A percentile compares a stretch with the other conserved stretches of the same genome.
These are phyloP conservation scores for Gentiana dahurica DNA, from an alignment of 257 asterid genomes.

Conservation along the genomic window DNA sequence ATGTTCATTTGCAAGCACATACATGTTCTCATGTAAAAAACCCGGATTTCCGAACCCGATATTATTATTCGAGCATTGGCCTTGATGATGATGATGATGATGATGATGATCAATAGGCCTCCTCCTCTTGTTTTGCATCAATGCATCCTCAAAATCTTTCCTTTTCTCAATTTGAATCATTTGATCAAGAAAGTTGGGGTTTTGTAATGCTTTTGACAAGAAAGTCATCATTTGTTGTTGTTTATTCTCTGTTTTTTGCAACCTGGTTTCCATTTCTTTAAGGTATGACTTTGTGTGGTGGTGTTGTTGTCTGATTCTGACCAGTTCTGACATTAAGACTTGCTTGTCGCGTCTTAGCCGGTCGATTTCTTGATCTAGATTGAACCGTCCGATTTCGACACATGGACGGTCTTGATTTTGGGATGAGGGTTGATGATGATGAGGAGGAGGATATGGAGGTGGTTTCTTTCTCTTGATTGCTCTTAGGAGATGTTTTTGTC, in stretches of 20 bases:
- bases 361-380: slow-evolving; percentile 25
- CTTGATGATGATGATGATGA: neutral
- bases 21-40: slow-evolving; percentile 12
- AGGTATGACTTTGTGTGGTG: slow-evolving; percentile 20
- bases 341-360: slow-evolving; percentile 29
- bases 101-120: slow-evolving; percentile 20
- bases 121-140: slow-evolving; percentile 18
- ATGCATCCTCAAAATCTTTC: slow-evolving; percentile 24
- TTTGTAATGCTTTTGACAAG: slow-evolving; percentile 29
- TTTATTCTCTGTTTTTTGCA: slow-evolving; percentile 26
- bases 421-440: slow-evolving; percentile 8
- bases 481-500: slow-evolving; percentile 30
- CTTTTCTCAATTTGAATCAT: slow-evolving; percentile 23
- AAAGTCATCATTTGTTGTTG: slow-evolving; percentile 36
- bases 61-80: no score
- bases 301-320: slow-evolving; percentile 36
- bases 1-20: slow-evolving; percentile 3
- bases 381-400: slow-evolving; percentile 30
- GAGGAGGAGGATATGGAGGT: slow-evolving; percentile 11
- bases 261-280: slow-evolving; percentile 25
- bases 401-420: slow-evolving; percentile 17
- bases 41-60: slow-evolving; percentile 2
- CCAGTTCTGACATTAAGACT: slow-evolving; percentile 22
- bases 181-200: slow-evolving; percentile 19
- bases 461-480: slow-evolving; percentile 29